phyloP scores from a whole-genome alignment of 371 early-diverging fungal genomes.

The Mucor irregularis region DNA sequence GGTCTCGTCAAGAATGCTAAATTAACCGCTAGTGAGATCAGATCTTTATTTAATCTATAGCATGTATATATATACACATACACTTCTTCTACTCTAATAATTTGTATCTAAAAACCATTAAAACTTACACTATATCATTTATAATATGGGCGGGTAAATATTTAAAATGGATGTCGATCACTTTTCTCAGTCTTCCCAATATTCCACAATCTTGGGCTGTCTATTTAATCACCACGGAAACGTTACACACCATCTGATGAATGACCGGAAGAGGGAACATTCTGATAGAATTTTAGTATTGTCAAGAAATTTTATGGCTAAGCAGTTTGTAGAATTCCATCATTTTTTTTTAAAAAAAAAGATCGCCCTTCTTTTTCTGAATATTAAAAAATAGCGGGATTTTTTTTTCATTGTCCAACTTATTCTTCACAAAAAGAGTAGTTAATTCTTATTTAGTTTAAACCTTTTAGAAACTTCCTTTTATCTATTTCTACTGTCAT shows the following conservation, averaged over 20 bases:
- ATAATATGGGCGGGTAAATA: too few relatives aligned
- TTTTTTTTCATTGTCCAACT: too few relatives aligned
- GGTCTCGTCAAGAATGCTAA: constrained; percentile 38
- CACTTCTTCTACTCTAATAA: too few relatives aligned
- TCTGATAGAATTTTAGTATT: constrained; percentile 7
- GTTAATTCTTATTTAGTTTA: constrained; percentile 14
- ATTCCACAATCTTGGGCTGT: background rate
- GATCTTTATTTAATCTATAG: constrained; percentile 36
- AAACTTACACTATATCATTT: too few relatives aligned
- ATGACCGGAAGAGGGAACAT: constrained; percentile 10
- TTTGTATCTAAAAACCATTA: too few relatives aligned
- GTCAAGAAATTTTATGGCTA: background rate
- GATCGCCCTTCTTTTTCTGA: background rate
- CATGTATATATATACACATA: too few relatives aligned
- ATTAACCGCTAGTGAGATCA: constrained; percentile 42
- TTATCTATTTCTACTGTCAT: background rate
- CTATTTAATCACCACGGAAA: background rate
- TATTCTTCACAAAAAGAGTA: constrained; percentile 1
- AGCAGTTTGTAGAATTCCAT: background rate
- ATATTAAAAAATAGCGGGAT: too few relatives aligned
- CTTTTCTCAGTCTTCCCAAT: constrained; percentile 5
- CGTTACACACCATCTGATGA: background rate
- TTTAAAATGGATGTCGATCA: too few relatives aligned
- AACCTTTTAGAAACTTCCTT: background rate
- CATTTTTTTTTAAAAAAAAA: background rate